phyloP scores from a whole-genome alignment of 1,284 basidiomycete species.

The Porphyrellus sp. region DNA sequence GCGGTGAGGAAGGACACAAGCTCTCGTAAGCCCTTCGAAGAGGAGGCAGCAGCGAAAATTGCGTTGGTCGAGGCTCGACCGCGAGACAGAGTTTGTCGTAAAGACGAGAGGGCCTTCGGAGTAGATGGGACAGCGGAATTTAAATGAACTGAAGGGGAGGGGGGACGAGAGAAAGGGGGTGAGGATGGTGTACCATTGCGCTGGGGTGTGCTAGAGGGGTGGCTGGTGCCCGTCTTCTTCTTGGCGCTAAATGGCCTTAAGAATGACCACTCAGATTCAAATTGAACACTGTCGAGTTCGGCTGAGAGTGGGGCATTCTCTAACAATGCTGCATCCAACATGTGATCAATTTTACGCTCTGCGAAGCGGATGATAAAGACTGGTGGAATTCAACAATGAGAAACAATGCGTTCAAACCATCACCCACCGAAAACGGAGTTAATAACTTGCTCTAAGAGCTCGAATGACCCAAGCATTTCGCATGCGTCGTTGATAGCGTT shows the following conservation, averaged over 20 bases:
- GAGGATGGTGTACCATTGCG: conserved; percentile 38
- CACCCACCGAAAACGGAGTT: conserved; percentile 87
- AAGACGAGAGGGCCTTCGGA: conserved; percentile 57
- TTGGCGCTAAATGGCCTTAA: conserved; percentile 71
- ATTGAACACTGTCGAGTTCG: conserved; percentile 81
- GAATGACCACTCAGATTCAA: conserved; percentile 96
- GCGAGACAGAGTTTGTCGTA: conserved; percentile 59
- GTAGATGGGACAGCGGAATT: conserved; percentile 39
- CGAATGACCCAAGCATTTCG: conserved; percentile 76
- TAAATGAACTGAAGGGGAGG: conserved; percentile 46
- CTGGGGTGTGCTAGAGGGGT: conserved; percentile 34
- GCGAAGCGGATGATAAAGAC: conserved; percentile 95
- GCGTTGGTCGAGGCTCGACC: conserved; percentile 46
- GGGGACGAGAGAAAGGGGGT: conserved; percentile 44
- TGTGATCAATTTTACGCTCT: conserved; percentile 83
- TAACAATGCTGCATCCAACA: conserved; percentile 82
- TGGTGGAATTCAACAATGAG: conserved; percentile 31
- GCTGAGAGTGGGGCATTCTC: conserved; percentile 80
- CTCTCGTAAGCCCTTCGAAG: conserved; percentile 56
- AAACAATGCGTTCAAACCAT: conserved; percentile 1
- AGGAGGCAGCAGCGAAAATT: conserved; percentile 49
- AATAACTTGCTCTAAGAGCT: conserved; percentile 82
- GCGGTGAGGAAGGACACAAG: conserved; percentile 84
- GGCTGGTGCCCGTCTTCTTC: conserved; percentile 52
- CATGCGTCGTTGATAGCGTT: conserved; percentile 70